phyloP scores from a whole-genome alignment of 116 monocot genomes.

The Zostera marina region DNA sequence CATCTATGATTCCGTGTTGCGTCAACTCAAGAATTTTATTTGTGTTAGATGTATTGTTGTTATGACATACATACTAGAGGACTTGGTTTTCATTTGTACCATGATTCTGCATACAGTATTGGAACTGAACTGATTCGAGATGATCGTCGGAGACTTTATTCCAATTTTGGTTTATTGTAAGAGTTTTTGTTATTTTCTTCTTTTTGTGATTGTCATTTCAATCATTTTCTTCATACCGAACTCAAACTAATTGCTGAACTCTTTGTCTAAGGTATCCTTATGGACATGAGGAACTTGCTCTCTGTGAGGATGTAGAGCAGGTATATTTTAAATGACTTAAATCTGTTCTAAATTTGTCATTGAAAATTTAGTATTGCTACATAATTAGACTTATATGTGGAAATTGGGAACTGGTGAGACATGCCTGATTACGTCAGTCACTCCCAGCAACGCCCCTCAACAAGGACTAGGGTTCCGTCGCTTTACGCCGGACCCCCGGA shows the following conservation, averaged over 20 bases:
- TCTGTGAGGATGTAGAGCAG: slow-evolving; percentile 88
- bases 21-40: no score
- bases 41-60: neutral
- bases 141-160: slow-evolving; percentile 86
- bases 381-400: neutral
- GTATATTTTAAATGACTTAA: slow-evolving; percentile 13
- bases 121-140: slow-evolving; percentile 91
- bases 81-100: neutral
- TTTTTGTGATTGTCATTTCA: neutral
- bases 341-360: neutral
- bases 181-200: slow-evolving; percentile 7
- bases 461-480: no score
- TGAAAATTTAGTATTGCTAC: neutral
- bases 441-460: no score
- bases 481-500: no score
- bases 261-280: slow-evolving; percentile 58
- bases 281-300: slow-evolving; percentile 89
- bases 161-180: slow-evolving; percentile 85
- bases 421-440: no score
- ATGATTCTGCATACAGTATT: slow-evolving; percentile 47
- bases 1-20: neutral
- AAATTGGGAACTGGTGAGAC: no score
- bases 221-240: neutral
- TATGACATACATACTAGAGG: neutral
- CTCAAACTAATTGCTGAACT: neutral